These are phyloP conservation scores for Talaromyces borbonicus DNA, from an alignment of 495 filamentous ascomycete genomes.

Conservation along the genomic window DNA sequence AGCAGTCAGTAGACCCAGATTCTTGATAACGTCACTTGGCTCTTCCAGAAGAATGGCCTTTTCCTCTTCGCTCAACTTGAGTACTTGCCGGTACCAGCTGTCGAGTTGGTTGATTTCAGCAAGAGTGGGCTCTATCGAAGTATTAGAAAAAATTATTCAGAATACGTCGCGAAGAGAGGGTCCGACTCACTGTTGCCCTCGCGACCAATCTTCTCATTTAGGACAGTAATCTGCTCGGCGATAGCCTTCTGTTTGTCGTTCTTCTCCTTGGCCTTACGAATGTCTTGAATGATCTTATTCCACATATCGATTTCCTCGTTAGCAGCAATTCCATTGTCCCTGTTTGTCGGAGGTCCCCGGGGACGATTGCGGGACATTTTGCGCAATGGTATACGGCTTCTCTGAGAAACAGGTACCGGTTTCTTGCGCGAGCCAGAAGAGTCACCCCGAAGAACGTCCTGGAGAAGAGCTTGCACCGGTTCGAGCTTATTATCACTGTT, in stretches of 20 bases:
- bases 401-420: not conserved
- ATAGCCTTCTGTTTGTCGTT: conserved; percentile 43
- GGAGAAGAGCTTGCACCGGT: not conserved
- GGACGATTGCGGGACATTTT: conserved; percentile 39
- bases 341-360: conserved; percentile 25
- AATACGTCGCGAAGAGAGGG: not conserved
- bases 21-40: conserved; percentile 48
- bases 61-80: conserved; percentile 54
- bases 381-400: not conserved
- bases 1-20: conserved; percentile 50
- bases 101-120: conserved; percentile 42
- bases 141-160: not conserved
- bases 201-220: conserved; percentile 40
- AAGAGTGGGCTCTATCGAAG: conserved; percentile 27
- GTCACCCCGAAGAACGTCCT: not conserved
- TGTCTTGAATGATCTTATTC: conserved; percentile 50
- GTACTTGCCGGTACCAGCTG: conserved; percentile 49
- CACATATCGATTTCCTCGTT: conserved; percentile 58
- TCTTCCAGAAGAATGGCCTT: conserved; percentile 48
- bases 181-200: conserved; percentile 33
- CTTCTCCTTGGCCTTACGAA: conserved; percentile 51
- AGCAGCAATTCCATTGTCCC: conserved; percentile 39
- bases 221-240: conserved; percentile 41
- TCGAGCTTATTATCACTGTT: not conserved
- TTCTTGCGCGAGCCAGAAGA: not conserved